phyloP scores from a whole-genome alignment of 2,329 filamentous ascomycete genomes.

The Arachnomyces sp. region DNA sequence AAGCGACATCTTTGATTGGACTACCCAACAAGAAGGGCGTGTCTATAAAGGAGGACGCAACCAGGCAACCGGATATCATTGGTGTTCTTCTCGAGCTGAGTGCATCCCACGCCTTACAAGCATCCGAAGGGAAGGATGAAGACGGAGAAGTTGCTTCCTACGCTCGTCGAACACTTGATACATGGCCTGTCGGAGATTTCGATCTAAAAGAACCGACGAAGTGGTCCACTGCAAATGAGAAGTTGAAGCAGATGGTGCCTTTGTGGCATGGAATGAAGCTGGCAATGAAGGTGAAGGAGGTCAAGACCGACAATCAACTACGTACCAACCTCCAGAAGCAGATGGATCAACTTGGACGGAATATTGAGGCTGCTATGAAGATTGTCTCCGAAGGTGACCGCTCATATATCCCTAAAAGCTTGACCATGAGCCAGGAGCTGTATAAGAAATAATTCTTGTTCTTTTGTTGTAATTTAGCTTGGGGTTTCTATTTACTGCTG shows the following conservation, averaged over 20 bases:
- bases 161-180: constrained; percentile 28
- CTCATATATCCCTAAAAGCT: neutral
- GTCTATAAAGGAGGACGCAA: constrained; percentile 25
- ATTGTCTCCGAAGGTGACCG: constrained; percentile 1
- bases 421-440: constrained; percentile 3
- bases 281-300: constrained; percentile 27
- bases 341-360: constrained; percentile 43
- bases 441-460: constrained; percentile 7
- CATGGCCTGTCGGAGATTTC: constrained; percentile 23
- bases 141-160: constrained; percentile 34
- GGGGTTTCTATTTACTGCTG: too few relatives aligned
- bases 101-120: constrained; percentile 34
- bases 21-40: constrained; percentile 16
- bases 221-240: constrained; percentile 16
- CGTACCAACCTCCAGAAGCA: constrained; percentile 17
- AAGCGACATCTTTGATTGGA: constrained; percentile 30
- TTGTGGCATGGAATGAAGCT: constrained; percentile 36
- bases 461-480: neutral
- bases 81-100: constrained; percentile 39
- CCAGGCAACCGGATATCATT: constrained; percentile 34
- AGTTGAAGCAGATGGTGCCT: constrained; percentile 27
- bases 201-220: constrained; percentile 14
- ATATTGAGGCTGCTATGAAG: constrained; percentile 35
- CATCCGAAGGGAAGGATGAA: constrained; percentile 33
- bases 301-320: constrained; percentile 21